Base-by-base conservation (phyloP, 495 filamentous ascomycete genomes). In the Cryomyces minteri region DNA sequence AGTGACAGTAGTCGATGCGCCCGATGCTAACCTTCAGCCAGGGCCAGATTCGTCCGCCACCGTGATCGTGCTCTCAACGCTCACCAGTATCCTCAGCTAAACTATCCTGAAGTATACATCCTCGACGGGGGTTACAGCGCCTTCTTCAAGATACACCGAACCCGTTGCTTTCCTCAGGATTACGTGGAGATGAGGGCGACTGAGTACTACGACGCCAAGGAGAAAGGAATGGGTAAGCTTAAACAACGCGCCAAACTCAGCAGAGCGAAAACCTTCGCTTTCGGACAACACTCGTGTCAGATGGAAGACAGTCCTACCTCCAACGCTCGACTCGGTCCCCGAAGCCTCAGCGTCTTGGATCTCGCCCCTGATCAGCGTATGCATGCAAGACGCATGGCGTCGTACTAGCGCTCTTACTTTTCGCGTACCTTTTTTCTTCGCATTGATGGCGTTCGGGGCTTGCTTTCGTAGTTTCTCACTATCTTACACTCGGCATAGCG, bases 41-140 rank as follows among this genome's bases (percentile, higher is more conserved):
- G 18, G 18, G 18, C 18, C 18, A 25, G 2, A 25, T 1, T 25
- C 1, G 18, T 25, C 42, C 87, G 92, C 46, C 71, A 82, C 43
- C 77, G 79, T 53, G 92, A 99, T 65, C 83, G 92, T 25, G 72
- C 74, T 18, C 64, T 73, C 51, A 99, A 99, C 60, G 72, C 74
- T 25, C 80, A 83, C 52, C 68, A 67, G 31, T 99, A 99, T 52
- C 92, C 92, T 8, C 70, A 71, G 31, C 77, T 99, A 30, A 83
- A 76, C 18, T 99, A 94, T 52, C 92, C 92, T 0, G 92, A 99
- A 53, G 73, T 96, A 43, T 99, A 96, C 62, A 90, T 99, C 54
- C 70, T 99, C 29, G 86, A 96, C 39, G 92, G 92, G 39, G 92
- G 92, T 18, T 99, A 99, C 62, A 93, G 83, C 58, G 70, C 77